A percentile compares a stretch with the other conserved stretches of the same genome.
Conservation (phyloP, 257 asterid species). For the Solanum corneliomulleri region DNA sequence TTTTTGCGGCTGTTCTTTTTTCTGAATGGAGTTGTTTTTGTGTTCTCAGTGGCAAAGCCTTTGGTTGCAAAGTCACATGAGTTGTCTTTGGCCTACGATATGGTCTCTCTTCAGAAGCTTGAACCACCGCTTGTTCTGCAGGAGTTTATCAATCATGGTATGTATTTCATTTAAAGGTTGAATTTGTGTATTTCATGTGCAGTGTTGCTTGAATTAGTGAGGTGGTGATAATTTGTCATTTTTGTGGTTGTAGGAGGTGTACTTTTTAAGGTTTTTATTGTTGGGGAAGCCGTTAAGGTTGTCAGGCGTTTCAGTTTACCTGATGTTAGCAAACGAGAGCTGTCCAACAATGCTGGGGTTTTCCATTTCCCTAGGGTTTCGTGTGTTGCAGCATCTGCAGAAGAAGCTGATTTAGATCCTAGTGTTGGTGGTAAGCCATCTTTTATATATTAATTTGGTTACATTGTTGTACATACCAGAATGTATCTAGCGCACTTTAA, state of each 20-base stretch:
- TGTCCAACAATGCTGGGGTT: constrained; percentile 47
- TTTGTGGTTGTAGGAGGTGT: constrained; percentile 54
- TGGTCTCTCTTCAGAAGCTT: constrained; percentile 49
- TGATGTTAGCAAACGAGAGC: constrained; percentile 55
- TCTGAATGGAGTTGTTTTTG: neutral
- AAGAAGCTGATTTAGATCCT: constrained; percentile 67
- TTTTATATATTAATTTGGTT: neutral
- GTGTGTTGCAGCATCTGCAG: constrained; percentile 76
- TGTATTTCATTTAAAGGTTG: neutral
- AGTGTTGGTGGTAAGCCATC: constrained; percentile 52
- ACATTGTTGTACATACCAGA: neutral
- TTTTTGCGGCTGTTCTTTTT: neutral
- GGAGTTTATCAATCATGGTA: constrained; percentile 92
- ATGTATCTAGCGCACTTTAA: neutral
- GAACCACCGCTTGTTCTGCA: constrained; percentile 83
- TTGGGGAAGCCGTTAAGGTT: constrained; percentile 79
- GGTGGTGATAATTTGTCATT: neutral
- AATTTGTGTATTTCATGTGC: neutral
- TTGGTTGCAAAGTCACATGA: constrained; percentile 77
- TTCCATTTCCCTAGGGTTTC: constrained; percentile 87
- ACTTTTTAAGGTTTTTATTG: constrained; percentile 69
- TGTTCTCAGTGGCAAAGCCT: constrained; percentile 67
- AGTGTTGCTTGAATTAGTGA: neutral
- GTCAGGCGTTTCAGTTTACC: constrained; percentile 84
- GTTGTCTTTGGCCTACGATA: constrained; percentile 73